Percentiles rank a stretch among this genome's conserved stretches.
Evolutionary conservation across 495 filamentous ascomycete genomes (phyloP).

Genomic region (Lasiosphaeris hirsuta): DNA sequence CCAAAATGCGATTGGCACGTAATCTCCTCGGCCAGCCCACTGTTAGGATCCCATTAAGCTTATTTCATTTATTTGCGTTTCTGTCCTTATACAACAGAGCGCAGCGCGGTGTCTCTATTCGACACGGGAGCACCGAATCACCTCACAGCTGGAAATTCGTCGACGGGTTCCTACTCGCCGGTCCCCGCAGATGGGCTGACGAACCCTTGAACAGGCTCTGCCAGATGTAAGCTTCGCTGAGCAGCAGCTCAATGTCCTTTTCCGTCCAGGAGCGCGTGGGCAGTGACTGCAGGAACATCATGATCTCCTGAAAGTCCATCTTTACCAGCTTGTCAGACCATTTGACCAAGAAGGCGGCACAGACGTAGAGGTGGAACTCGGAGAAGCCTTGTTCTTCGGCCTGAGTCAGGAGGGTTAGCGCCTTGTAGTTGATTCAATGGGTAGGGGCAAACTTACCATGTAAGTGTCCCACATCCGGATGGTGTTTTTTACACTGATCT

Average conservation of each 20-base stretch:
- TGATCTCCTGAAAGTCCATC: slow-evolving; percentile 97
- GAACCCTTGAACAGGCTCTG: slow-evolving; percentile 88
- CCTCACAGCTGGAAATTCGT: slow-evolving; percentile 43
- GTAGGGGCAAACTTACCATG: slow-evolving; percentile 57
- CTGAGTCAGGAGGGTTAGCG: slow-evolving; percentile 39
- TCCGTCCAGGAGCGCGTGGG: slow-evolving; percentile 96
- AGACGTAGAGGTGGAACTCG: slow-evolving; percentile 96
- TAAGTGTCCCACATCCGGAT: slow-evolving; percentile 99
- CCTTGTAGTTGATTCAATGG: not conserved
- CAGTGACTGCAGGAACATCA: slow-evolving; percentile 98
- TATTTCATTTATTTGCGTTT: not conserved
- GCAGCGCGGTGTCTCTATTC: too few species aligned
- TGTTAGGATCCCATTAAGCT: too few species aligned
- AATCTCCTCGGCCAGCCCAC: too few species aligned
- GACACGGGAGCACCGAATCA: not conserved
- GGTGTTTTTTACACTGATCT: slow-evolving; percentile 91
- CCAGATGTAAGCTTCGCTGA: slow-evolving; percentile 97
- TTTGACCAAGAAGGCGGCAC: slow-evolving; percentile 97
- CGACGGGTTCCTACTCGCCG: slow-evolving; percentile 34
- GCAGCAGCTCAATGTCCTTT: slow-evolving; percentile 91
- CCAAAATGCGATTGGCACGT: too few species aligned
- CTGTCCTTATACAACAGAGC: too few species aligned
- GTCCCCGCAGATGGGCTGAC: slow-evolving; percentile 70
- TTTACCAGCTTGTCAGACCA: slow-evolving; percentile 93
- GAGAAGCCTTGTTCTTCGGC: slow-evolving; percentile 98